A percentile compares a stretch with the other conserved stretches of the same genome.
These are phyloP conservation scores for Sphagnum fallax DNA, from an alignment of 228 moss, liverwort and hornwort genomes.

Conservation along the genomic window DNA sequence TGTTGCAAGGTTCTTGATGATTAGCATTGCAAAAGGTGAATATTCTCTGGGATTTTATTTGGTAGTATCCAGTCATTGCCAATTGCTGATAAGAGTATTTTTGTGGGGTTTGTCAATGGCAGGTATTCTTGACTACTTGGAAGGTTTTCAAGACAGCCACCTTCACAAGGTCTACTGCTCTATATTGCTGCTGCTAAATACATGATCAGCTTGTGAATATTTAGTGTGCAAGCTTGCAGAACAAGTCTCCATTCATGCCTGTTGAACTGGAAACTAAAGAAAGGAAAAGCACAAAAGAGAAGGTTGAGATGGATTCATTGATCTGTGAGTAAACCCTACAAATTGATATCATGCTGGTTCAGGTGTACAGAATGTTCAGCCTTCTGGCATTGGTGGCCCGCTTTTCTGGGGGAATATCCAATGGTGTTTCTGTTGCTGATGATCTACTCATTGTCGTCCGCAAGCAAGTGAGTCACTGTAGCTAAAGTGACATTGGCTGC, in stretches of 20 bases:
- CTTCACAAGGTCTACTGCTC: conserved; percentile 57
- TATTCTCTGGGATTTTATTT: too few species aligned
- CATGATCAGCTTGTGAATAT: too few species aligned
- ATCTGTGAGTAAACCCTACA: too few species aligned
- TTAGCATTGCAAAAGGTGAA: too few species aligned
- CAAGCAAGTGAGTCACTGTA: conserved; percentile 48
- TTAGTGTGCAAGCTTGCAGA: too few species aligned
- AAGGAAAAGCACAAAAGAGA: too few species aligned
- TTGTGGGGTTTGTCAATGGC: conserved; percentile 5
- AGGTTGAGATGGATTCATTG: too few species aligned
- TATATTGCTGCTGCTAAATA: not conserved
- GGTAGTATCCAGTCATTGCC: too few species aligned
- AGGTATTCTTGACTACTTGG: conserved; percentile 84
- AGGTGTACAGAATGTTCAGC: conserved; percentile 82
- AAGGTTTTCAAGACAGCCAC: conserved; percentile 67
- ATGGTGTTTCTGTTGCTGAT: conserved; percentile 59
- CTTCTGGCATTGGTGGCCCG: conserved; percentile 64
- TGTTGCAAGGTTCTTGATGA: too few species aligned
- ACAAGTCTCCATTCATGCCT: too few species aligned
- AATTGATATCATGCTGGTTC: conserved; percentile 2
- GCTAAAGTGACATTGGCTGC: not conserved
- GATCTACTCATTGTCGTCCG: conserved; percentile 80
- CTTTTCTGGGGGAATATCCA: conserved; percentile 43
- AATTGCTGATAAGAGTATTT: too few species aligned
- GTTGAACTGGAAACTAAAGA: too few species aligned